Percentiles rank a stretch among this genome's conserved stretches.
These are phyloP conservation scores for Pleoardoris graminearum DNA, from an alignment of 2,329 filamentous ascomycete species.

Conservation along the genomic window DNA sequence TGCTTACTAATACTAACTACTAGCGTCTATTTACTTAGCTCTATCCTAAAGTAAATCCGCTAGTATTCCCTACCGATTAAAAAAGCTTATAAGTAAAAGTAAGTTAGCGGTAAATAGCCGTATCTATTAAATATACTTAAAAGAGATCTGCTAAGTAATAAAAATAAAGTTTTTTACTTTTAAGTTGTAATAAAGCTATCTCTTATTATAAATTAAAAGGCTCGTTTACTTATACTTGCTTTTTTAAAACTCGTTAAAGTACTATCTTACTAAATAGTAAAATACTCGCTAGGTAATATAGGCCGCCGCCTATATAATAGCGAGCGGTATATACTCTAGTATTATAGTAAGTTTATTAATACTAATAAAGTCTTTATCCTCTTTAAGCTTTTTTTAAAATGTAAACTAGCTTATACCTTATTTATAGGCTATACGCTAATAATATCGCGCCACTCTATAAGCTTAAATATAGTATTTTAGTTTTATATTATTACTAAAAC, in stretches of 20 bases:
- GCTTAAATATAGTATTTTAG: conserved; percentile 1
- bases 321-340: conserved; percentile 41
- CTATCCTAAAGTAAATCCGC: conserved; percentile 35
- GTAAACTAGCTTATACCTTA: conserved; percentile 1
- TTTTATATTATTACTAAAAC: conserved; percentile 14
- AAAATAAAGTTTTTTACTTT: conserved; percentile 43
- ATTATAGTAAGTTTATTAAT: conserved; percentile 13
- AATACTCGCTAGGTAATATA: conserved; percentile 31
- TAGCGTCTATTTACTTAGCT: too few species aligned
- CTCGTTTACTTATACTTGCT: conserved; percentile 34
- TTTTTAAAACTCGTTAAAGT: conserved; percentile 46
- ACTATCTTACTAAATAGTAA: conserved; percentile 26
- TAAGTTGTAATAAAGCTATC: conserved; percentile 37
- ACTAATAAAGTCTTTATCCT: not conserved
- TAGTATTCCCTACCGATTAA: conserved; percentile 49
- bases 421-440: conserved; percentile 14
- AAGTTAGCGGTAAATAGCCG: conserved; percentile 44
- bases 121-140: conserved; percentile 38
- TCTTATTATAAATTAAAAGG: conserved; percentile 22
- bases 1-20: too few species aligned
- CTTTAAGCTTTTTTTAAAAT: conserved; percentile 9
- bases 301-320: conserved; percentile 37
- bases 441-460: conserved; percentile 14
- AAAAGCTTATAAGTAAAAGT: conserved; percentile 54
- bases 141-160: conserved; percentile 41